Evolutionary conservation across 2,329 filamentous ascomycete genomes (phyloP).

Genomic region (Ampelomyces quisqualis): DNA sequence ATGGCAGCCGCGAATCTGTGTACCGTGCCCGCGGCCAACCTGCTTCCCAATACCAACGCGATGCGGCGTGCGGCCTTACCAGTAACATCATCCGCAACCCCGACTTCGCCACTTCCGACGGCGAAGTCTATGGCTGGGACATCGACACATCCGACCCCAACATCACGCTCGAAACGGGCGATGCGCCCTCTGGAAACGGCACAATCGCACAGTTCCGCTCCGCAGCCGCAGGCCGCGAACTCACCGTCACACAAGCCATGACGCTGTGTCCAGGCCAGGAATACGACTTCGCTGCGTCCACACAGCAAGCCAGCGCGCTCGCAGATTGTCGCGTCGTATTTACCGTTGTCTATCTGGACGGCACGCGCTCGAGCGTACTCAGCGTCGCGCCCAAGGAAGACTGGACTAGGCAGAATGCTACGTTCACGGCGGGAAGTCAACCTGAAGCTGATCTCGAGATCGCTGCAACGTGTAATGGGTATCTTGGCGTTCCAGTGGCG

Average conservation of each 20-base stretch:
- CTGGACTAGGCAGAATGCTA: slow-evolving; percentile 12
- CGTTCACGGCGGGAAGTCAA: slow-evolving; percentile 23
- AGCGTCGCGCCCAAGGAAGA: slow-evolving; percentile 17
- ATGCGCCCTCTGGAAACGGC: slow-evolving; percentile 7
- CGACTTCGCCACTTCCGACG: slow-evolving; percentile 17
- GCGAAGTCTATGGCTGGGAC: slow-evolving; percentile 24
- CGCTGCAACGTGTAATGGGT: slow-evolving; percentile 23
- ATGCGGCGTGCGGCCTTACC: slow-evolving; percentile 25
- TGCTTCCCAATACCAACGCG: slow-evolving; percentile 29
- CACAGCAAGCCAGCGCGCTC: slow-evolving; percentile 17
- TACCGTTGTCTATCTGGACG: slow-evolving; percentile 13
- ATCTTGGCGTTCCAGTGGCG: slow-evolving; percentile 14
- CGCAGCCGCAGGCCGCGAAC: slow-evolving; percentile 18
- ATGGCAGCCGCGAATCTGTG: background rate
- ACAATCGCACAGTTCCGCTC: slow-evolving; percentile 26
- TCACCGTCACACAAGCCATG: slow-evolving; percentile 28
- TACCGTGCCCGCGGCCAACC: slow-evolving; percentile 9
- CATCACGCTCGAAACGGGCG: slow-evolving; percentile 19
- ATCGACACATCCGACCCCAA: slow-evolving; percentile 14
- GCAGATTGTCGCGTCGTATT: slow-evolving; percentile 23
- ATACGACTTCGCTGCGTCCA: slow-evolving; percentile 19
- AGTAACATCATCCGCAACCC: slow-evolving; percentile 32
- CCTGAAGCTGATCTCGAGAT: slow-evolving; percentile 27
- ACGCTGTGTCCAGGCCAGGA: slow-evolving; percentile 29
- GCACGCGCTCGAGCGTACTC: slow-evolving; percentile 8